Evolutionary conservation across 2,329 filamentous ascomycete genomes (phyloP).

Genomic region (Dactylellina cionopaga): DNA sequence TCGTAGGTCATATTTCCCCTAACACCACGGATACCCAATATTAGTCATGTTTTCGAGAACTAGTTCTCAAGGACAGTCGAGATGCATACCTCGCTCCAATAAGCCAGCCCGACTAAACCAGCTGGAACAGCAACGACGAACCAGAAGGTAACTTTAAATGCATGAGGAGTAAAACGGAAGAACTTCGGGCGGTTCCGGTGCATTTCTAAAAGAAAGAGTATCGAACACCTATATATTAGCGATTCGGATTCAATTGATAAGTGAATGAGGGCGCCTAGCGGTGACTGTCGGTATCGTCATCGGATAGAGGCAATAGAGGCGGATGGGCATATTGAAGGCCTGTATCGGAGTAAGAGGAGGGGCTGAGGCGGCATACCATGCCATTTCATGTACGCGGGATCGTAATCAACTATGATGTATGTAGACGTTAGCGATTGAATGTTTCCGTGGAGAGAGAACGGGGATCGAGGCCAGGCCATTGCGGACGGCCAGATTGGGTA

Average conservation of each 20-base stretch:
- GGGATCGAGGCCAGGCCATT: not conserved
- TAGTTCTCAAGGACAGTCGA: not conserved
- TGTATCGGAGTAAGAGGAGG: not conserved
- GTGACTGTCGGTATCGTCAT: not conserved
- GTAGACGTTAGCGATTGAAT: constrained; percentile 23
- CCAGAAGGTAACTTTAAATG: constrained; percentile 31
- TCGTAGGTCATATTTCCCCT: constrained; percentile 28
- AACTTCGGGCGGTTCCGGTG: constrained; percentile 36
- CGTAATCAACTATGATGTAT: constrained; percentile 25
- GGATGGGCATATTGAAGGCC: not conserved
- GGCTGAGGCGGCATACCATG: constrained; percentile 14
- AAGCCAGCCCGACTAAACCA: constrained; percentile 13
- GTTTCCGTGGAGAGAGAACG: not conserved
- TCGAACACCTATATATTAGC: not conserved
- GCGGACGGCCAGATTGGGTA: not conserved
- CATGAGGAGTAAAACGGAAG: constrained; percentile 23
- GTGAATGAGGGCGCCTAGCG: not conserved
- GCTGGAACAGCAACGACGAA: constrained; percentile 21
- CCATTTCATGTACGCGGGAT: constrained; percentile 49
- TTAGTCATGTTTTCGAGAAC: not conserved
- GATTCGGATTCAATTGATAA: not conserved
- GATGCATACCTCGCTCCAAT: constrained; percentile 47
- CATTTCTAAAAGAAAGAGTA: constrained; percentile 22
- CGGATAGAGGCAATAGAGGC: not conserved
- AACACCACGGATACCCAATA: not conserved